A percentile compares a stretch with the other conserved stretches of the same genome.
These are phyloP conservation scores for Coemansia sp. DNA, from an alignment of 192 early-diverging fungal species.

Conservation along the genomic window DNA sequence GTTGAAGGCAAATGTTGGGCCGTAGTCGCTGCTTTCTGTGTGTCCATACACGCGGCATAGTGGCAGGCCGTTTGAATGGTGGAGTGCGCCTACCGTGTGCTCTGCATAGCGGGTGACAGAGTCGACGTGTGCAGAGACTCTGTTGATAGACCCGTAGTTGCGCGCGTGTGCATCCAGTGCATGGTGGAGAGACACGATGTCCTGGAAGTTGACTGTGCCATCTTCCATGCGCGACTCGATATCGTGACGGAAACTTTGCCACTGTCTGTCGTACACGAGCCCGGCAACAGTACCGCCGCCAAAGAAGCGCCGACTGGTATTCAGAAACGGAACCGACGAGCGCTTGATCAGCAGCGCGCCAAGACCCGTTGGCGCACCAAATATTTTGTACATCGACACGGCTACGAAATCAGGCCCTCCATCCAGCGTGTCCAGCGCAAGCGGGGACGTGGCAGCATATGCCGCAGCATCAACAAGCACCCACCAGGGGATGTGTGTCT, in stretches of 20 bases:
- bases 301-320: conserved; percentile 68
- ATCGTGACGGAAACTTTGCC: conserved; percentile 58
- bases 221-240: conserved; percentile 66
- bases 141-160: conserved; percentile 49
- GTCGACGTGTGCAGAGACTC: conserved; percentile 55
- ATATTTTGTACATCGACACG: conserved; percentile 86
- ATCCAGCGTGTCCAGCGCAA: conserved; percentile 57
- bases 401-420: conserved; percentile 67
- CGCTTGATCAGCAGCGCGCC: conserved; percentile 73
- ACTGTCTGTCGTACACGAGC: conserved; percentile 55
- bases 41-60: conserved; percentile 49
- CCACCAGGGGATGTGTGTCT: conserved; percentile 47
- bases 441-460: conserved; percentile 61
- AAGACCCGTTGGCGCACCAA: conserved; percentile 83
- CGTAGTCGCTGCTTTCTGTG: conserved; percentile 31
- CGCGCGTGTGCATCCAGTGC: conserved; percentile 60
- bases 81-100: conserved; percentile 48
- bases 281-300: conserved; percentile 79
- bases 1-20: conserved; percentile 74
- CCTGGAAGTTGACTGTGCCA: conserved; percentile 75
- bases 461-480: conserved; percentile 77
- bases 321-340: conserved; percentile 47
- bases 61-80: conserved; percentile 57
- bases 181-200: conserved; percentile 70
- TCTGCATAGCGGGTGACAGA: conserved; percentile 51